These are phyloP conservation scores for Xylaria longipes DNA, from an alignment of 495 filamentous ascomycete species.

Conservation along the genomic window DNA sequence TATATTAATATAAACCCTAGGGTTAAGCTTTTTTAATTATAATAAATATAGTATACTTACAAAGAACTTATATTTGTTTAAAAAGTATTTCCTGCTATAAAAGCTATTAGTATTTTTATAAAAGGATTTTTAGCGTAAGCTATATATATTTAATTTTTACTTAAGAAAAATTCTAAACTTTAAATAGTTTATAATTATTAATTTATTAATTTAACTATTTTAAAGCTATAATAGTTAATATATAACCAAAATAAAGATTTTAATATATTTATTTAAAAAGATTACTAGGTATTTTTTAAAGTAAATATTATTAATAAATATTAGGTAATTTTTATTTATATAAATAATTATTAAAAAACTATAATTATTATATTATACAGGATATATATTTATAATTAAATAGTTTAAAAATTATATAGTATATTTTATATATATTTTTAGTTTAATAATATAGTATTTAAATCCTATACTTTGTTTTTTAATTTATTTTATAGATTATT, in stretches of 20 bases:
- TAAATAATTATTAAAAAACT: too few relatives aligned
- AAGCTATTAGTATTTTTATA: neutral
- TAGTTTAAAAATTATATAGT: neutral
- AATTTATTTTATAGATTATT: neutral
- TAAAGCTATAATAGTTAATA: neutral
- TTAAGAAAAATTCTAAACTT: neutral
- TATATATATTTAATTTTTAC: neutral
- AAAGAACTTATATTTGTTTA: neutral
- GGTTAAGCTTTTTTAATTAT: neutral
- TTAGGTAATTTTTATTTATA: too few relatives aligned
- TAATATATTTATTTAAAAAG: slow-evolving; percentile 16
- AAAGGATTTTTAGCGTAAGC: neutral
- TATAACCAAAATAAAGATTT: slow-evolving; percentile 12
- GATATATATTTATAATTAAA: slow-evolving; percentile 6
- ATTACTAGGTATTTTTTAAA: neutral
- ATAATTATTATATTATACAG: neutral
- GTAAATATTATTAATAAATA: too few relatives aligned
- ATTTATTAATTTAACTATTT: neutral
- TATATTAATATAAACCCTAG: neutral
- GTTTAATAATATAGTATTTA: slow-evolving; percentile 3
- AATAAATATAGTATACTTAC: neutral
- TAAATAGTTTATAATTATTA: neutral
- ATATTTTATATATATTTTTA: neutral
- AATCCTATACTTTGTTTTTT: neutral
- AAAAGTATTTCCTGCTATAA: slow-evolving; percentile 2